Percentiles rank a stretch among this genome's conserved stretches.
Conservation (phyloP, 2,329 filamentous ascomycete genomes). For the Neopestalotiopsis sp. region DNA sequence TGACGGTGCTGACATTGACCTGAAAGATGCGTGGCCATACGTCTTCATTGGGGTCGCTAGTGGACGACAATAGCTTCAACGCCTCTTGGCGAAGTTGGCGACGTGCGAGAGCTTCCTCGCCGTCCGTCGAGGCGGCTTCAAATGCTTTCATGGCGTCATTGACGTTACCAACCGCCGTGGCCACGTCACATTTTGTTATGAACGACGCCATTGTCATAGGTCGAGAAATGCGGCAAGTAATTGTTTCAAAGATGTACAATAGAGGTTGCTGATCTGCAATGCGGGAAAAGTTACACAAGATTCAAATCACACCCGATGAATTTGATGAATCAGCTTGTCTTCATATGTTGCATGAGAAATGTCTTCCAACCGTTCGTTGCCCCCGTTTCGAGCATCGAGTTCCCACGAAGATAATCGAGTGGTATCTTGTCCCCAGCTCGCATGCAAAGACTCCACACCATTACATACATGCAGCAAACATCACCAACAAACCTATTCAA, state of each 20-base stretch:
- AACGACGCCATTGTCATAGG: neutral
- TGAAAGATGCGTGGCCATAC: slow-evolving; percentile 8
- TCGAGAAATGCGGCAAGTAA: neutral
- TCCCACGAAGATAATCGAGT: no score
- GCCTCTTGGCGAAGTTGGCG: neutral
- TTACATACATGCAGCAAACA: neutral
- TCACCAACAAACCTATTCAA: neutral
- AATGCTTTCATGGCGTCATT: neutral
- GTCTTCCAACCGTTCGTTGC: no score
- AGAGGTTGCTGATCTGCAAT: no score
- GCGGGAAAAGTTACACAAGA: no score
- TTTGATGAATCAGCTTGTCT: no score
- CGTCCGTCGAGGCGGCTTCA: neutral
- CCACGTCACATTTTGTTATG: neutral
- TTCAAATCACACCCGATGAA: no score
- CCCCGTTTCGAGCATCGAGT: neutral
- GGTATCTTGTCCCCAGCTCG: no score
- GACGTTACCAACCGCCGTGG: neutral
- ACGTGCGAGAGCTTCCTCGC: slow-evolving; percentile 1
- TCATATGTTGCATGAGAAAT: no score
- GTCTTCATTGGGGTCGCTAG: neutral
- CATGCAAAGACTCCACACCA: no score
- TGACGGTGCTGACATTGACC: slow-evolving; percentile 5
- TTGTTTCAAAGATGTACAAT: no score
- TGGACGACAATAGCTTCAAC: neutral